phyloP scores from a whole-genome alignment of 139 green algal genomes.

The Chlamydomonas sp. region DNA sequence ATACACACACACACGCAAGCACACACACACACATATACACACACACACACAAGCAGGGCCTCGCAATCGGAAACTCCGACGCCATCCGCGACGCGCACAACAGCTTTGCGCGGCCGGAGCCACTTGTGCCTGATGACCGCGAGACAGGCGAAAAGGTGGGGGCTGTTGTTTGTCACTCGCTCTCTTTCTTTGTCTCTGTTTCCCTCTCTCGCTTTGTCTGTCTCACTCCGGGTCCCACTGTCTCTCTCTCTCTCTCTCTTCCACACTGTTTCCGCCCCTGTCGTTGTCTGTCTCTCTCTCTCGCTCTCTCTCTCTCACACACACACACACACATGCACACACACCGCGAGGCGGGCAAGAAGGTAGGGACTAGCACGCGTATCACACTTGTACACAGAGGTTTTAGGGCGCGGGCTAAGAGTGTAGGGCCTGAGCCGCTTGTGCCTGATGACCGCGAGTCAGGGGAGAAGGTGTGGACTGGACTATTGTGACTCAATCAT shows the following conservation, averaged over 20 bases:
- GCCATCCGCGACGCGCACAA: slow-evolving; percentile 89
- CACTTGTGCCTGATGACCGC: slow-evolving; percentile 64
- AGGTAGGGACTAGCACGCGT: slow-evolving; percentile 73
- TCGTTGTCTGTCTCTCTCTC: background rate
- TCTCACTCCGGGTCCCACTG: background rate
- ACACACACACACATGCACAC: no score
- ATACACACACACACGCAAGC: no score
- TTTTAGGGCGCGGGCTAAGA: no score
- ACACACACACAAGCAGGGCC: slow-evolving; percentile 52
- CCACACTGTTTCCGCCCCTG: background rate
- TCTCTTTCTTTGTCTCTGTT: slow-evolving; percentile 1
- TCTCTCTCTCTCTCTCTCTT: background rate
- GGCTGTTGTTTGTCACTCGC: background rate
- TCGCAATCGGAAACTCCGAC: slow-evolving; percentile 94
- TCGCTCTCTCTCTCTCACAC: background rate
- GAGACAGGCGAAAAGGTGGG: background rate
- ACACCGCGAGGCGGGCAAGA: no score
- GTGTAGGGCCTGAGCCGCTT: slow-evolving; percentile 80
- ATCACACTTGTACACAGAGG: slow-evolving; percentile 85
- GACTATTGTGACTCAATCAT: background rate
- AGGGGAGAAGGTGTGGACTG: background rate
- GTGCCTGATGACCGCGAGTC: slow-evolving; percentile 51
- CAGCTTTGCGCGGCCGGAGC: slow-evolving; percentile 85
- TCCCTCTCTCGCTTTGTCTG: background rate
- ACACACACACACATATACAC: no score